Evolutionary conservation across 2,329 filamentous ascomycete genomes (phyloP), one percentile per base, ranked within the genome.

Genomic region (Trichophyton rubrum): DNA sequence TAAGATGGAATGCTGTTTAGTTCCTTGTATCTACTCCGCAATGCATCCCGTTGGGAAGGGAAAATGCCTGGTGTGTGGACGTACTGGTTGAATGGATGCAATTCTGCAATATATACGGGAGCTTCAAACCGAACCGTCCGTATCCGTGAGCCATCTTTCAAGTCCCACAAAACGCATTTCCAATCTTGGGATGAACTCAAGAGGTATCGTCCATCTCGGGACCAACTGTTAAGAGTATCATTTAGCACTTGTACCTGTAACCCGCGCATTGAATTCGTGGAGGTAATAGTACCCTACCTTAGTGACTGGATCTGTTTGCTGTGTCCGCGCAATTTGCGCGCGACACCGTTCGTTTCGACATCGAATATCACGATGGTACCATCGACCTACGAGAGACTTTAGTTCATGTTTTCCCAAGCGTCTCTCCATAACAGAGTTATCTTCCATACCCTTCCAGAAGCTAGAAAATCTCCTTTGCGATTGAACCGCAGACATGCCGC

Each of bases 361-460:
- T 99, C 93, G 81, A 95, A 99, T 55, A 99, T 88, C 60, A 95
- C 89, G 45, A 99, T 88, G 3, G 90, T 93, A 66, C 93, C 93
- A 76, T 99, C 93, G 64, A 83, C 79, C 80, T 82, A 35, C 11
- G 53, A 35, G 33, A 17, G 11, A 3, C 17, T 17, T 55, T 55
- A 55, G 27, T n/a, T 27, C 6, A 59, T 17, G n/a, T 43, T 62
- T 59, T 61, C n/a, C 40, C 35, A 3, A 13, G 3, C 4, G 33
- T 9, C 5, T 30, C 27, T 30, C 59, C 63, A 59, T 62, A 22
- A 20, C 22, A 27, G 15, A 55, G 3, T n/a, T 33, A 55, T 20
- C 17, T 27, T 35, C 9, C 74, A 63, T 73, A 90, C 89, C 70
- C 93, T 86, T 65, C 93, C 93, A 33, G 91, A 95, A 51, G 93